Evolutionary conservation across 164 flowering plant genomes (phyloP).

Genomic region (Umbellularia californica): DNA sequence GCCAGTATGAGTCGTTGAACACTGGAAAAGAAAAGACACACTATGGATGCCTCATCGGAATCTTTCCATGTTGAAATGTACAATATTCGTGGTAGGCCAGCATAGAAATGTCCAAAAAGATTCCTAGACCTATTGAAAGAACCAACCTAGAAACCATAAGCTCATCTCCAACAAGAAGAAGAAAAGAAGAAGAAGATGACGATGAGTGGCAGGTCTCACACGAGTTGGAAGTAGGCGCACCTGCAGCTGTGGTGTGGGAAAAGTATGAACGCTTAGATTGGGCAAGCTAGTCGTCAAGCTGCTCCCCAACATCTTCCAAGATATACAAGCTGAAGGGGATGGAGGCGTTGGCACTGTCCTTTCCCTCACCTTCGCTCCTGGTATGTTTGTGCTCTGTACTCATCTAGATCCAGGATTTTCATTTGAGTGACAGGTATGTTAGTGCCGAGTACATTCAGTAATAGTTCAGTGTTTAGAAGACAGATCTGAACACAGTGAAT

Average conservation of each 20-base stretch:
- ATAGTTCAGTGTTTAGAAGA: no score
- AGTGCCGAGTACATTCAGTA: no score
- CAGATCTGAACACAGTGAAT: no score
- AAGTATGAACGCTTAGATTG: conserved; percentile 8
- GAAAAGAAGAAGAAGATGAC: not conserved
- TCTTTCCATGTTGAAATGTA: not conserved
- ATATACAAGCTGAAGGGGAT: not conserved
- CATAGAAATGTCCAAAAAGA: not conserved
- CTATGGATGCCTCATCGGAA: not conserved
- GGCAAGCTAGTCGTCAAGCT: conserved; percentile 1
- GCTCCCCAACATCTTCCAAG: conserved; percentile 4
- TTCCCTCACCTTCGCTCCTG: not conserved
- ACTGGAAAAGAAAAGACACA: not conserved
- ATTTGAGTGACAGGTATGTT: no score
- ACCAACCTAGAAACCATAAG: not conserved
- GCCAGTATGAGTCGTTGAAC: no score
- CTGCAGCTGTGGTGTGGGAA: conserved; percentile 7
- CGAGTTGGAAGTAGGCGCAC: conserved; percentile 3
- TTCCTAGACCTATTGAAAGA: not conserved
- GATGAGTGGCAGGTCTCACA: conserved; percentile 8
- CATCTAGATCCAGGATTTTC: not conserved
- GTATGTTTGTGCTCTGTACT: not conserved
- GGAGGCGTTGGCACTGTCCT: not conserved
- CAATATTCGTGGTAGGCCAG: not conserved
- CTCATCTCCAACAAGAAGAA: not conserved